Conservation (phyloP, 345 rosid species). For the Crucihimalaya himalaica region DNA sequence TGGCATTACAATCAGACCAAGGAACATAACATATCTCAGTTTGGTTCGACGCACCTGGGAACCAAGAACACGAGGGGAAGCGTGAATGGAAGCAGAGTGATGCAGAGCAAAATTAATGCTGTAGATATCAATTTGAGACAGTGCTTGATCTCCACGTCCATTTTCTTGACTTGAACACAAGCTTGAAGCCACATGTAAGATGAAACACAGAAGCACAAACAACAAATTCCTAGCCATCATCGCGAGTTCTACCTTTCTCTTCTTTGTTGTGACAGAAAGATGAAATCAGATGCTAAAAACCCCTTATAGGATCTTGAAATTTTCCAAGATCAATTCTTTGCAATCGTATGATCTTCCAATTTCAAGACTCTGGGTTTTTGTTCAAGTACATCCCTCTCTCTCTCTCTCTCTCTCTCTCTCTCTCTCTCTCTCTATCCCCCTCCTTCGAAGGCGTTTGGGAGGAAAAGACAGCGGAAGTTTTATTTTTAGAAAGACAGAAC, state of each 20-base stretch:
- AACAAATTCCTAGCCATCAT: conserved; percentile 4
- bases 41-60: not conserved
- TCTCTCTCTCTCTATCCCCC: no score
- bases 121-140: conserved; percentile 59
- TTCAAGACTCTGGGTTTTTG: not conserved
- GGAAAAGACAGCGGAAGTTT: not conserved
- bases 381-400: no score
- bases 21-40: not conserved
- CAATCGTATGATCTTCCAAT: not conserved
- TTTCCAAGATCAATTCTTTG: not conserved
- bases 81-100: conserved; percentile 46
- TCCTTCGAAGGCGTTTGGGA: not conserved
- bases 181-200: conserved; percentile 16
- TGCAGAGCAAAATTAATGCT: conserved; percentile 45
- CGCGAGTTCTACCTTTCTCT: not conserved
- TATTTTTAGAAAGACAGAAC: not conserved
- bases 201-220: conserved; percentile 19
- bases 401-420: no score
- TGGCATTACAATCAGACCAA: not conserved
- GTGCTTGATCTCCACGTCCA: conserved; percentile 59
- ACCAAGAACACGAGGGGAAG: conserved; percentile 59
- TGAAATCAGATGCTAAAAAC: not conserved
- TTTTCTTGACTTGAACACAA: conserved; percentile 42
- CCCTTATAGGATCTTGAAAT: not conserved
- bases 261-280: not conserved